Base-by-base conservation (phyloP, 1,284 basidiomycete genomes). In the Porphyrellus sp. region DNA sequence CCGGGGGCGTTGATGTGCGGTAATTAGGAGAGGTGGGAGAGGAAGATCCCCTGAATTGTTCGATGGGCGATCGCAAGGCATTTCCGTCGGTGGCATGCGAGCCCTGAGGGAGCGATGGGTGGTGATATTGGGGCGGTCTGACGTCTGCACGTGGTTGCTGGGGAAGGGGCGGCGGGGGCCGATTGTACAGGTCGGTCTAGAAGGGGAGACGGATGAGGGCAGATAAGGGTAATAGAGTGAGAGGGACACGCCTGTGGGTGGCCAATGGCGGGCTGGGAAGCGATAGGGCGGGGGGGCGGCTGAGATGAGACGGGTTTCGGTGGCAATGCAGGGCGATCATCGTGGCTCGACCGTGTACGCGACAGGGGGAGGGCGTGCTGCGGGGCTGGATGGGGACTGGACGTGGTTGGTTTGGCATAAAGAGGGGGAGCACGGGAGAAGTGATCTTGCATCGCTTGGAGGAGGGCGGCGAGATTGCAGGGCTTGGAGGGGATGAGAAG, bases 361-460 rank as follows among this genome's bases (percentile, higher is more conserved):
- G 62, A 52, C 46, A 51, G 51, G 53, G 65, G 54, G 56, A 46
- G 38, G 51, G 59, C 44, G 7, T 37, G 62, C 33, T 68, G 66
- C 25, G 54, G 53, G 57, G 53, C 49, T 50, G 56, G 55, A 25
- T 42, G 60, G 31, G 51, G 58, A 53, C 61, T 52, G 44, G 59
- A 39, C 20, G 63, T 33, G 64, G 74, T 77, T 16, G 93, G 89
- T 71, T 89, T 94, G 35, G 95, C 86, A 67, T 95, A 98, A 13
- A 98, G 85, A 5, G 96, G 95, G 39, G 96, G 95, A 53, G 86
- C 80, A 24, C 77, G 75, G 8, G 90, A 93, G 72, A 99, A 99
- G 53, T 87, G 77, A 37, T 82, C 79, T 61, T 89, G 86, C 75
- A 93, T 81, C 20, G 82, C 80, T 58, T 89, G 83, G 49, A 92